phyloP scores from a whole-genome alignment of 257 asterid genomes.

The Nicotiana tomentosiformis region DNA sequence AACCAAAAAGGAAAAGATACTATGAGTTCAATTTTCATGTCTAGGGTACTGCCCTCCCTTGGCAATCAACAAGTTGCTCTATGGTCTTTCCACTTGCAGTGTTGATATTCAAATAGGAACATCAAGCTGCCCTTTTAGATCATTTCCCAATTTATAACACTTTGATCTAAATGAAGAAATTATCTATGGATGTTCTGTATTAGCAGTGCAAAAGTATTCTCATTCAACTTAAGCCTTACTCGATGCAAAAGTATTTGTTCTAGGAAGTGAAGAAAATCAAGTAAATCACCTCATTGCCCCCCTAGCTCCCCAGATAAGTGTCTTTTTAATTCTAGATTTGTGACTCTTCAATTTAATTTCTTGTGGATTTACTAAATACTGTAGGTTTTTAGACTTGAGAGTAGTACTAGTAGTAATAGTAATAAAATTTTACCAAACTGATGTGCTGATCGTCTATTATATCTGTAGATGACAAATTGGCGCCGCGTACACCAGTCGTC shows the following conservation, averaged over 20 bases:
- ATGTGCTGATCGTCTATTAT: not conserved
- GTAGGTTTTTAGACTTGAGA: not conserved
- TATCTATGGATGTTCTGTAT: not conserved
- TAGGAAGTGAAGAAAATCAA: not conserved
- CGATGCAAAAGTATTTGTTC: not conserved
- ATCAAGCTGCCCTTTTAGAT: not conserved
- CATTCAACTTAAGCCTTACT: not conserved
- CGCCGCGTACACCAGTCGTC: conserved; percentile 3
- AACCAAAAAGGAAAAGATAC: not conserved
- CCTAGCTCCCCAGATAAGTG: not conserved
- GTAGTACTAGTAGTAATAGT: not conserved
- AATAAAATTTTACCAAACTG: not conserved
- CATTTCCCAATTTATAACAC: not conserved
- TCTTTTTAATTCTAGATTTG: not conserved
- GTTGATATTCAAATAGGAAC: not conserved
- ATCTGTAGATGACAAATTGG: not conserved
- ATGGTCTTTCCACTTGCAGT: not conserved
- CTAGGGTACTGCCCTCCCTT: not conserved
- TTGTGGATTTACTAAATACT: not conserved
- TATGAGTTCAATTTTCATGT: not conserved
- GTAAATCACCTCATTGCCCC: not conserved
- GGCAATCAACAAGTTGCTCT: not conserved
- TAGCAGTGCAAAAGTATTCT: not conserved
- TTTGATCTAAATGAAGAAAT: not conserved
- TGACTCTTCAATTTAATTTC: not conserved